Percentiles rank a stretch among this genome's conserved stretches.
phyloP scores from a whole-genome alignment of 192 early-diverging fungal species.

The Rhizoclosmatium sp. region DNA sequence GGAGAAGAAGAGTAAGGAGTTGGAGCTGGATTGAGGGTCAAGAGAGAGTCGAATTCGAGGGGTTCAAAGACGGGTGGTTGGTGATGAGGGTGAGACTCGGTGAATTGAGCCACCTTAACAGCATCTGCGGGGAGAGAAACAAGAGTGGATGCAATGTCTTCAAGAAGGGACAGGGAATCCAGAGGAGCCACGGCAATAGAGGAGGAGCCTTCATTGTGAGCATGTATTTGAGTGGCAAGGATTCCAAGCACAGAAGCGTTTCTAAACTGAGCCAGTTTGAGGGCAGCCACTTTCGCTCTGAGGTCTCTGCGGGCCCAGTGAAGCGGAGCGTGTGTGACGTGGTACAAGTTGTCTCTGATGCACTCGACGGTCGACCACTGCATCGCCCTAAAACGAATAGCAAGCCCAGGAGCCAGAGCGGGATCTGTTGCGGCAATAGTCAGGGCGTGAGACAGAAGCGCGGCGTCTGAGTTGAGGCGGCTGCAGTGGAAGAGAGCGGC shows the following conservation, averaged over 20 bases:
- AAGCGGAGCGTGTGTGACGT: neutral
- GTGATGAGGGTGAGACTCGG: neutral
- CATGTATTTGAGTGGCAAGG: neutral
- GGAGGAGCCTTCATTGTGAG: neutral
- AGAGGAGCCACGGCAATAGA: neutral
- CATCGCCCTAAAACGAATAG: neutral
- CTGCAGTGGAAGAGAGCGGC: neutral
- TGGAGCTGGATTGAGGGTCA: neutral
- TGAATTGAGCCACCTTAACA: neutral
- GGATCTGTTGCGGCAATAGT: neutral
- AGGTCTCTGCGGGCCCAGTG: slow-evolving; percentile 4
- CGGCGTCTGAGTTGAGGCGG: neutral
- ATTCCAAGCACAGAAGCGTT: neutral
- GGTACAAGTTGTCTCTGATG: neutral
- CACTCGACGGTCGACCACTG: too few species aligned
- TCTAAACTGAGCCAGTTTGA: neutral
- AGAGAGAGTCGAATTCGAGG: neutral
- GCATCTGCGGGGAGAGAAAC: neutral
- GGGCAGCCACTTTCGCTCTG: neutral
- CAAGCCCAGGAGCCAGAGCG: neutral
- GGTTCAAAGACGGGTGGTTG: neutral
- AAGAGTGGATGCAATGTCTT: neutral
- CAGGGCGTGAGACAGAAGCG: neutral
- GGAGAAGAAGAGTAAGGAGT: neutral
- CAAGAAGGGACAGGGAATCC: neutral